Conservation (phyloP, 139 green algal genomes). For the Deuterostichococcus epilithicus region DNA sequence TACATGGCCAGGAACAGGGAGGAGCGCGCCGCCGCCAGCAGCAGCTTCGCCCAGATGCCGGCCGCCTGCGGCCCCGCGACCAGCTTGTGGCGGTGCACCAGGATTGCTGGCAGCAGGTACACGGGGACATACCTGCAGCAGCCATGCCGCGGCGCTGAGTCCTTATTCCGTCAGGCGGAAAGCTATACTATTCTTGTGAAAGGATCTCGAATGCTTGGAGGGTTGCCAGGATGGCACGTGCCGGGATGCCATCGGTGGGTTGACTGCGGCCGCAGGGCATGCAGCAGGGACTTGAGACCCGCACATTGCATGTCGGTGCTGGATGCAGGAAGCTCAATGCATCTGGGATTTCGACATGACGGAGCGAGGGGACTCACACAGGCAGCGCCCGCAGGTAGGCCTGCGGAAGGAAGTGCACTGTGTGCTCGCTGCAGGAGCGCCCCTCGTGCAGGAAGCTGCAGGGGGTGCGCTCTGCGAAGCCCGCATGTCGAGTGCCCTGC, state of each 20-base stretch:
- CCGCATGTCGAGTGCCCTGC: conserved; percentile 22
- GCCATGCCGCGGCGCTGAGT: conserved; percentile 19
- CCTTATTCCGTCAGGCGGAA: neutral
- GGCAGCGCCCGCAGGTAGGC: conserved; percentile 67
- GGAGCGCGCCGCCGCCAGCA: conserved; percentile 65
- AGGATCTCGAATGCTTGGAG: too few relatives aligned
- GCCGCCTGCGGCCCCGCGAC: conserved; percentile 28
- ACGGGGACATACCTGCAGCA: conserved; percentile 56
- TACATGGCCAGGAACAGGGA: conserved; percentile 80
- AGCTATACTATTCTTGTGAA: too few relatives aligned
- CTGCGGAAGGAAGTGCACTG: conserved; percentile 47
- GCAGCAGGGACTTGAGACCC: too few relatives aligned
- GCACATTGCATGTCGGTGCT: too few relatives aligned
- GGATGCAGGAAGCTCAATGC: too few relatives aligned
- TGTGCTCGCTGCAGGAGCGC: conserved; percentile 49
- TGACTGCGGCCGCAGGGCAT: too few relatives aligned
- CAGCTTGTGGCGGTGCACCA: conserved; percentile 82
- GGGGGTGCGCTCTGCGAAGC: conserved; percentile 19
- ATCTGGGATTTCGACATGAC: too few relatives aligned
- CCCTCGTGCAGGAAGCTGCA: conserved; percentile 66
- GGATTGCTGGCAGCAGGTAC: conserved; percentile 67
- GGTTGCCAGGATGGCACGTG: too few relatives aligned
- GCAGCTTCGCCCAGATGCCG: conserved; percentile 60
- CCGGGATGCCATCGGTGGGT: too few relatives aligned
- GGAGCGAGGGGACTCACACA: conserved; percentile 61